Base-by-base conservation (phyloP, 225 moss, liverwort and hornwort species). In the Pseudoscleropodium purum region DNA sequence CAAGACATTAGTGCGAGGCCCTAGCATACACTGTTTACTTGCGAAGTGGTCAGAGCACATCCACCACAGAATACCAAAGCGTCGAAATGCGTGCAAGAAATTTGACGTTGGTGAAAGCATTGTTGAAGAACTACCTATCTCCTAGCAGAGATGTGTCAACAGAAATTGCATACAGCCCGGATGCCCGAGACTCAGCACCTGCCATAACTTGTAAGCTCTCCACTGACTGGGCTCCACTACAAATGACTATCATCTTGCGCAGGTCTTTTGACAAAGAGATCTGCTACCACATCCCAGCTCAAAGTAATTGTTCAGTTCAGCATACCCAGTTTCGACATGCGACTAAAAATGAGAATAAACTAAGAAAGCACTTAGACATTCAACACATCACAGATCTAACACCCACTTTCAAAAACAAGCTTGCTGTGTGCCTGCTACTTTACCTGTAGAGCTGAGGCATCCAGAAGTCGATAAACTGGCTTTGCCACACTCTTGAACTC, bases 181-280 rank as follows among this genome's bases (percentile, higher is more conserved):
- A 89, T 91, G 90, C 76, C 74, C 89, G 90, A 89, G 92, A 92
- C 88, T 87, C 93, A 83, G 91, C 92, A 89, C 91, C 91, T 88
- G 93, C 91, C 91, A 92, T 76, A 49, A 90, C 90, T 89, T 93
- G 93, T 82, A 93, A 91, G 91, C 91, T 92, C 89, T 92, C 93
- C 84, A 90, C 91, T 30, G 92, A 93, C 75, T 90, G 95, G 70
- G 92, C 93, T 89, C 95, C 99, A 88, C 95, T 94, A 91, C 97
- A 99, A 86, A 99, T 92, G 67, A 97, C 95, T 82, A 94, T 95
- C 97, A 99, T 96, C 86, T 91, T 93, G 90, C 96, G 94, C 81
- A 99, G 92, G 95, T 99, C 97, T 87, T 94, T 94, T n/a, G 99
- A 96, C 84, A 99, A 93, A 85, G 95, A 97, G 77, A 99, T 95